Evolutionary conservation across 768 basidiomycete genomes (phyloP).

Genomic region (Neoboletus magnificus): DNA sequence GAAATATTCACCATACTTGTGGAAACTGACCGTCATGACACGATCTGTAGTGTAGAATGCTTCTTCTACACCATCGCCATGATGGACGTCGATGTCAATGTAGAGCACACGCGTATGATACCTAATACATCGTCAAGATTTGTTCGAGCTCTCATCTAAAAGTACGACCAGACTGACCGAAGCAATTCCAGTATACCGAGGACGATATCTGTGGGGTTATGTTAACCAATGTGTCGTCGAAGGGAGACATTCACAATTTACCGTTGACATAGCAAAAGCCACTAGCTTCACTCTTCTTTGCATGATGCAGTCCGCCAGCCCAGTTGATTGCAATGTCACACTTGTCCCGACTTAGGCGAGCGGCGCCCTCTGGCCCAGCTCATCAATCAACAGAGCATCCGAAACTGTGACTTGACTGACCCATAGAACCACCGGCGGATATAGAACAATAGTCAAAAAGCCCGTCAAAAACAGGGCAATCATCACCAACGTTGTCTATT

Average conservation of each 20-base stretch:
- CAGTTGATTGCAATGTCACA: conserved; percentile 99
- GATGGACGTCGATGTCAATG: conserved; percentile 98
- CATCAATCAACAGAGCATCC: not conserved
- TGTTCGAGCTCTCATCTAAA: not conserved
- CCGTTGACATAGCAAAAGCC: conserved; percentile 99
- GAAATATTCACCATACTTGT: conserved; percentile 99
- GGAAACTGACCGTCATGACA: conserved; percentile 98
- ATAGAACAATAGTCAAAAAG: conserved; percentile 99
- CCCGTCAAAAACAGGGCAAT: conserved; percentile 98
- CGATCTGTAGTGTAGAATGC: conserved; percentile 99
- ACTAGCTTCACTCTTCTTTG: conserved; percentile 98
- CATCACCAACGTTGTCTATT: conserved; percentile 95
- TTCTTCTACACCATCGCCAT: conserved; percentile 98
- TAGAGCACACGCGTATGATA: conserved; percentile 95
- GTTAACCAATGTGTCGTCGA: not conserved
- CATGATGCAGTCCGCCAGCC: conserved; percentile 98
- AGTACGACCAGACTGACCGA: conserved; percentile 44
- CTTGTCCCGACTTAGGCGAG: conserved; percentile 90
- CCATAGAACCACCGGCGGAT: conserved; percentile 99
- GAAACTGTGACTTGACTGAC: conserved; percentile 43
- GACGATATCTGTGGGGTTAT: conserved; percentile 74
- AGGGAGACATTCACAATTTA: conserved; percentile 27
- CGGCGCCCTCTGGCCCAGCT: conserved; percentile 80
- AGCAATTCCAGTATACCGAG: conserved; percentile 93
- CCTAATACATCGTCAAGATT: conserved; percentile 35